phyloP scores from a whole-genome alignment of 495 filamentous ascomycete species.

The Talaromyces trachyspermus region DNA sequence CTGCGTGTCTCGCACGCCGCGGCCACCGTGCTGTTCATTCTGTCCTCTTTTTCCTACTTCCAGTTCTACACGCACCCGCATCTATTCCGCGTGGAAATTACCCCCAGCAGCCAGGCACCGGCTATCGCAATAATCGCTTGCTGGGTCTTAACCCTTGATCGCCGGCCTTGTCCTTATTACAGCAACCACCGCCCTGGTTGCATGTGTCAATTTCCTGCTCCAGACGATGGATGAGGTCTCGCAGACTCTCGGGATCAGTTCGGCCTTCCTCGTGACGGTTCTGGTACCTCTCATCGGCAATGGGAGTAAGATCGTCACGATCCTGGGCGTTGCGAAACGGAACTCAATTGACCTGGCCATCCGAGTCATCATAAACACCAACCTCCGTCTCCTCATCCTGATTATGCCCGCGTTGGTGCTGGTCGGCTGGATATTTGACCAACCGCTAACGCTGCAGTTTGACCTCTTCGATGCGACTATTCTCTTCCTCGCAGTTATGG shows the following conservation, averaged over 20 bases:
- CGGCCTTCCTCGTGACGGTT: slow-evolving; percentile 17
- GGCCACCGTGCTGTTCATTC: slow-evolving; percentile 48
- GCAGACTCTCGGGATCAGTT: slow-evolving; percentile 11
- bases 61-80: slow-evolving; percentile 19
- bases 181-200: slow-evolving; percentile 11
- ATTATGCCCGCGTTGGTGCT: slow-evolving; percentile 30
- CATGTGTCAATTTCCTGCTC: slow-evolving; percentile 20
- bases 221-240: slow-evolving; percentile 16
- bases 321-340: slow-evolving; percentile 11
- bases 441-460: slow-evolving; percentile 25
- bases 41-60: slow-evolving; percentile 63
- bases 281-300: slow-evolving; percentile 23
- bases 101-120: slow-evolving; percentile 1
- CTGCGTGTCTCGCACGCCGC: slow-evolving; percentile 12
- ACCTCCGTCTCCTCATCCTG: slow-evolving; percentile 24
- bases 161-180: slow-evolving; percentile 11
- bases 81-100: slow-evolving; percentile 12
- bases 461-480: slow-evolving; percentile 29
- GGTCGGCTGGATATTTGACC: slow-evolving; percentile 27
- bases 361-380: slow-evolving; percentile 17
- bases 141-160: slow-evolving; percentile 4
- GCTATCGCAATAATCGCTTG: slow-evolving; percentile 1
- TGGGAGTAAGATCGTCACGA: slow-evolving; percentile 15
- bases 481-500: slow-evolving; percentile 25
- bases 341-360: slow-evolving; percentile 21